These are phyloP conservation scores for Chimonanthus salicifolius DNA, from an alignment of 164 flowering plant species.

Conservation along the genomic window DNA sequence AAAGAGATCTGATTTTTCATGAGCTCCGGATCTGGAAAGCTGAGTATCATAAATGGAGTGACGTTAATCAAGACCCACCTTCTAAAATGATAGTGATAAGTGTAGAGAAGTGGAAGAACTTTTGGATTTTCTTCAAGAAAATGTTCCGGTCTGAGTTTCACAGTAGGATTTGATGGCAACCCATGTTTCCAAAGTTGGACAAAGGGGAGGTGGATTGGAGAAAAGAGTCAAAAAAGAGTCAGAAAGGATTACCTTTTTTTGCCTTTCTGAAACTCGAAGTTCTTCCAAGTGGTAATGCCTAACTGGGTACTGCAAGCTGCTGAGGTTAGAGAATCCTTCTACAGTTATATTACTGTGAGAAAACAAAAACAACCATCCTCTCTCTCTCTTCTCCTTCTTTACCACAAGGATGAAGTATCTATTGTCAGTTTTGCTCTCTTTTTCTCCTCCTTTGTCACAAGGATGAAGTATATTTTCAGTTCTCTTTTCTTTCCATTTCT, in stretches of 20 bases:
- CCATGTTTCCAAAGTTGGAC: neutral
- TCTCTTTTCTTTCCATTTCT: neutral
- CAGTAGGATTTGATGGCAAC: neutral
- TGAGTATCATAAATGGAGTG: neutral
- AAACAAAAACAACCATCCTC: neutral
- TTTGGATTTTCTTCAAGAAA: neutral
- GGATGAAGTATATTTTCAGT: neutral
- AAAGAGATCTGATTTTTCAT: neutral
- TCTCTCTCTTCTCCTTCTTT: neutral
- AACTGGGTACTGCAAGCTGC: neutral
- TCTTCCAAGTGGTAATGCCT: neutral
- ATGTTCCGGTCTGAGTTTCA: neutral
- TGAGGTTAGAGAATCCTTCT: neutral
- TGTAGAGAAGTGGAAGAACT: neutral
- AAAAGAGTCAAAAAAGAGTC: neutral
- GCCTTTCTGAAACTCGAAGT: neutral
- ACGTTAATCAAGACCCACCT: neutral
- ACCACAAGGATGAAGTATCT: neutral
- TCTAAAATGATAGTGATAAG: neutral
- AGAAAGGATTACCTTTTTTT: neutral
- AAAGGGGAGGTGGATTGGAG: neutral
- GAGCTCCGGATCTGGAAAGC: neutral
- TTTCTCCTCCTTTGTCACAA: neutral
- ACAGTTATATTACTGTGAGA: neutral
- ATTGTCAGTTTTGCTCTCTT: neutral